Evolutionary conservation across 1,284 basidiomycete genomes (phyloP), one percentile per base, ranked within the genome.

Genomic region (Hymenochaete sp.): DNA sequence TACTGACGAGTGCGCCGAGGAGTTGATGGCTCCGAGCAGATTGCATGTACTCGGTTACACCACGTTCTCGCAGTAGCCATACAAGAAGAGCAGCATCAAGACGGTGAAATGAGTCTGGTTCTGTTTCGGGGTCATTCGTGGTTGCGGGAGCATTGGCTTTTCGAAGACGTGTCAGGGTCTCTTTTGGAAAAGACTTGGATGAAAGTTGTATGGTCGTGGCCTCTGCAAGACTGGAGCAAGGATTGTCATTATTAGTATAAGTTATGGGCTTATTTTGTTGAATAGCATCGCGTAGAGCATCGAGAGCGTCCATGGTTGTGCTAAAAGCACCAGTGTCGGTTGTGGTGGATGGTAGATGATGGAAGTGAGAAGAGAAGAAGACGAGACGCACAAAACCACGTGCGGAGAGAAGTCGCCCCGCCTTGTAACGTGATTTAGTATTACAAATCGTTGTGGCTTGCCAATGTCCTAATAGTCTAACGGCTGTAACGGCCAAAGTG

Each of bases 21-120:
- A 90, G 64, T 1, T 84, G 84, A 44, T 71, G 74, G 55, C 86
- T 81, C 50, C 88, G 72, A 3, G 81, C 81, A 55, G 86, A 81
- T 61, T 82, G 82, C 74, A 93, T 80, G 63, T 95, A 96, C 55
- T 93, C 89, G 19, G 82, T 84, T 27, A 80, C 77, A 1, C 77
- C 70, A 0, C 76, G 75, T 57, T 88, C 84, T 39, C 77, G 71
- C 31, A 85, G 70, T 1, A 79, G 65, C 82, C 82, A 95, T 29
- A 83, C 82, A 11, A 93, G 69, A 56, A 87, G 83, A 4, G 95
- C 67, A 2, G 89, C 85, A 47, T 87, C 85, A 13, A 92, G 61
- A 5, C 82, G 73, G 62, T 86, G 88, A 55, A 86, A 84, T 44
- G 87, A 83, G 13, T 67, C 62, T 0, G 73, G 64, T 2, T 65